Conservation (phyloP, 495 filamentous ascomycete genomes). For the Penicillium steckii region DNA sequence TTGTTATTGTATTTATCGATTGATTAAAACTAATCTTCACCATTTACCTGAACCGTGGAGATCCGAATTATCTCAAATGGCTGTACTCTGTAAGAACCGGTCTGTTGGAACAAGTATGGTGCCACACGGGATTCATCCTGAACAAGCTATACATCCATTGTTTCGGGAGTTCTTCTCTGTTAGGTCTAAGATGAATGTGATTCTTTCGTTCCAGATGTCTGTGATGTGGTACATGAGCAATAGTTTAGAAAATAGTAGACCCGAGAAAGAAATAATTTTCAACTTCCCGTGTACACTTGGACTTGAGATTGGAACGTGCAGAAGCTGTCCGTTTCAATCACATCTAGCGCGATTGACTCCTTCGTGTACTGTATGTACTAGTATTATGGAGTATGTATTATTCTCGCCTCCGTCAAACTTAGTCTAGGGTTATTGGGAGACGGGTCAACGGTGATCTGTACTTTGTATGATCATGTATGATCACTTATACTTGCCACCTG, state of each 20-base stretch:
- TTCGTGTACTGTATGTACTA: too few species aligned
- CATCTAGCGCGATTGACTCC: conserved; percentile 14
- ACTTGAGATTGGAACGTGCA: conserved; percentile 24
- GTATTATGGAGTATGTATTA: too few species aligned
- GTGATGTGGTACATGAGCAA: not conserved
- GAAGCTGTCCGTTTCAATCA: conserved; percentile 18
- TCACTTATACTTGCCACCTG: not conserved
- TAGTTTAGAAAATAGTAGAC: not conserved
- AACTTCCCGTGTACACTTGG: conserved; percentile 16
- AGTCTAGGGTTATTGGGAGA: not conserved
- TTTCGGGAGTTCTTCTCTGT: conserved; percentile 7
- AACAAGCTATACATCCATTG: not conserved
- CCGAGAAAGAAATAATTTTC: conserved; percentile 3
- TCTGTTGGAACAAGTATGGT: not conserved
- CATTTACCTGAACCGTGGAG: not conserved
- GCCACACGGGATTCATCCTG: conserved; percentile 8
- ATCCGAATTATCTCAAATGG: not conserved
- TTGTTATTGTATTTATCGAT: not conserved
- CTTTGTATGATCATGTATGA: too few species aligned
- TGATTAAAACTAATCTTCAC: too few species aligned
- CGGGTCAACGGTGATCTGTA: not conserved
- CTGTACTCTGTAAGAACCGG: conserved; percentile 2
- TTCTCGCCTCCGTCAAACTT: not conserved
- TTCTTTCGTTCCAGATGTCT: too few species aligned
- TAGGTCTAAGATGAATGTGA: not conserved